These are phyloP conservation scores for Aegle marmelos DNA, from an alignment of 345 rosid species.

Conservation along the genomic window DNA sequence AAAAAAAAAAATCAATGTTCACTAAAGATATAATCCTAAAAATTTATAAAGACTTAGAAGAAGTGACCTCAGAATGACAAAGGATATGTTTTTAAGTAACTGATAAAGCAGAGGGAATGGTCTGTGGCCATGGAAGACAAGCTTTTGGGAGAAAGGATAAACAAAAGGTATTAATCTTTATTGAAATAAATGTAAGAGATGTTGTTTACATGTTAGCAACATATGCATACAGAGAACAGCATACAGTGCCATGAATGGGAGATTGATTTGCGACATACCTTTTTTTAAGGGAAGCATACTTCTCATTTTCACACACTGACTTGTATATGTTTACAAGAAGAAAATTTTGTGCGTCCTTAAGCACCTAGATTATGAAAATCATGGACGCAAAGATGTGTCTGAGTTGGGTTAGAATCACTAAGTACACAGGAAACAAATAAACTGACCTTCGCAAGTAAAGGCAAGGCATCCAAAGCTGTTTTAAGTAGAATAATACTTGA, in stretches of 20 bases:
- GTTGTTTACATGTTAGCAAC: not conserved
- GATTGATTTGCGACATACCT: conserved; percentile 37
- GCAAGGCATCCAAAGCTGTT: conserved; percentile 95
- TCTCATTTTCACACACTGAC: conserved; percentile 74
- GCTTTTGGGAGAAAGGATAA: not conserved
- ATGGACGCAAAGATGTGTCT: not conserved
- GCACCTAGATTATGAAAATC: conserved; percentile 50
- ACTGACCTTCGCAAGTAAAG: conserved; percentile 71
- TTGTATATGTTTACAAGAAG: conserved; percentile 77
- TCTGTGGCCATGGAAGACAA: not conserved
- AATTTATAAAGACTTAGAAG: not conserved
- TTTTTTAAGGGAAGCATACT: conserved; percentile 69
- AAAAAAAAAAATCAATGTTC: not conserved
- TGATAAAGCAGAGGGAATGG: not conserved
- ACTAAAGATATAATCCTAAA: not conserved
- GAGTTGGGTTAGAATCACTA: not conserved
- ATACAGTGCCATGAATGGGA: conserved; percentile 9
- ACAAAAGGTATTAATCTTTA: not conserved
- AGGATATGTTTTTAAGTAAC: not conserved
- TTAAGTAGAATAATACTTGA: conserved; percentile 91
- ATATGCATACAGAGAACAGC: not conserved
- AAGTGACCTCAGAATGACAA: not conserved
- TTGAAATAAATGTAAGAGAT: not conserved
- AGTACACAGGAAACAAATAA: conserved; percentile 7
- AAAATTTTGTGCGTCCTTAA: conserved; percentile 81